Evolutionary conservation across 2,329 filamentous ascomycete genomes (phyloP).

Genomic region (Lachnellula occidentalis): DNA sequence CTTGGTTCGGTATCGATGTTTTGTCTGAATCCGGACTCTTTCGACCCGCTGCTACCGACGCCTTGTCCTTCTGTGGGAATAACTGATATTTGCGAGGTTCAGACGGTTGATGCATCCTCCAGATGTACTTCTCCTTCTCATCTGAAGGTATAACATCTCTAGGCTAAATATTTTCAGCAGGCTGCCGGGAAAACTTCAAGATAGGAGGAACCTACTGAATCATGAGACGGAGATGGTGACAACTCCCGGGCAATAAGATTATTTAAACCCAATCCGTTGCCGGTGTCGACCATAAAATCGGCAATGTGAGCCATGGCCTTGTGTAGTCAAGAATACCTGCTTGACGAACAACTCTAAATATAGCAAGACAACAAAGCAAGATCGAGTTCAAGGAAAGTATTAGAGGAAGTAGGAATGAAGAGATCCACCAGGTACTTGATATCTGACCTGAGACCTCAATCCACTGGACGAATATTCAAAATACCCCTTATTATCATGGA

Average conservation of each 20-base stretch:
- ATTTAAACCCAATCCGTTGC: conserved; percentile 32
- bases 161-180: conserved; percentile 21
- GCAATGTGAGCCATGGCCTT: conserved; percentile 56
- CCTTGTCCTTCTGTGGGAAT: conserved; percentile 47
- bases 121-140: conserved; percentile 45
- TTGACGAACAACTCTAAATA: conserved; percentile 12
- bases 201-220: conserved; percentile 24
- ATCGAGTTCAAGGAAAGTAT: conserved; percentile 1
- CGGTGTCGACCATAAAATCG: conserved; percentile 46
- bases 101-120: conserved; percentile 55
- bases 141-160: conserved; percentile 12
- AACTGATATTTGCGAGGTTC: conserved; percentile 52
- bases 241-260: conserved; percentile 47
- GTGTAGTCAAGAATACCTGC: conserved; percentile 16
- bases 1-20: conserved; percentile 28
- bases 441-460: conserved; percentile 13
- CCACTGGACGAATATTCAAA: conserved; percentile 10
- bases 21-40: conserved; percentile 45
- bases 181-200: neutral
- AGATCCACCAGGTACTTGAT: conserved; percentile 10
- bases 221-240: conserved; percentile 38
- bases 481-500: conserved; percentile 7
- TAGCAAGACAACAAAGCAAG: conserved; percentile 8
- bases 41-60: conserved; percentile 32
- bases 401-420: conserved; percentile 8